These are phyloP conservation scores for Takakia lepidozioides DNA, from an alignment of 225 moss, liverwort and hornwort genomes.

Conservation along the genomic window DNA sequence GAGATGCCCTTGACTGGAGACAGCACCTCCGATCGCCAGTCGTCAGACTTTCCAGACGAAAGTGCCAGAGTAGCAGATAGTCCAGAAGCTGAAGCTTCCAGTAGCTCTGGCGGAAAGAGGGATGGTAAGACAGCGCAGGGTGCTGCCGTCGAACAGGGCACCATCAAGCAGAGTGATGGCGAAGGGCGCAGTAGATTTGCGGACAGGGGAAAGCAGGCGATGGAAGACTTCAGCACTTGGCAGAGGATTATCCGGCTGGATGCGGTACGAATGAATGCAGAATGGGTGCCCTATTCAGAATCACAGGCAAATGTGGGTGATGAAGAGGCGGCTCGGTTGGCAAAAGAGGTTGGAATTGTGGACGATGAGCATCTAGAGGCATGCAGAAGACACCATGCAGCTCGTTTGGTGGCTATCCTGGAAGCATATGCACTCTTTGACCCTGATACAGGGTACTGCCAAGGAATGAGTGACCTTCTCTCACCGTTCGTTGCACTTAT, in stretches of 20 bases:
- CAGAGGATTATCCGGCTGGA: constrained; percentile 84
- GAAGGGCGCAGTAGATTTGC: constrained; percentile 3
- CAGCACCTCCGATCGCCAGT: neutral
- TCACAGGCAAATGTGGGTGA: constrained; percentile 73
- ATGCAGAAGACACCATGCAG: constrained; percentile 77
- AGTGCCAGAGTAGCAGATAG: too few species aligned
- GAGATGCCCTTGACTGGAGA: neutral
- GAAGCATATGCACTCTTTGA: constrained; percentile 88
- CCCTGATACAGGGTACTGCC: constrained; percentile 88
- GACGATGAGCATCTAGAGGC: constrained; percentile 90
- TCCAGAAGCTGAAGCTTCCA: neutral
- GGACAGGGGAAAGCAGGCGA: constrained; percentile 26
- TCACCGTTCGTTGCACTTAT: constrained; percentile 93
- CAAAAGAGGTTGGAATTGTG: constrained; percentile 61
- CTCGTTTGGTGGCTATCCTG: constrained; percentile 86
- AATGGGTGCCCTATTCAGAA: constrained; percentile 93
- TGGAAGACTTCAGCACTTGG: constrained; percentile 87
- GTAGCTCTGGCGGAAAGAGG: neutral
- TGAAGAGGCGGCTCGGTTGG: constrained; percentile 64
- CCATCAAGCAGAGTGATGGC: neutral
- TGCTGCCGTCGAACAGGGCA: neutral
- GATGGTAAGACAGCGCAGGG: neutral
- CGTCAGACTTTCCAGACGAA: neutral
- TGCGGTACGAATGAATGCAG: constrained; percentile 97
- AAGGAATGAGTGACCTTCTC: constrained; percentile 96